Evolutionary conservation across 1,284 basidiomycete genomes (phyloP).

Genomic region (Pseudozyma flocculosa): DNA sequence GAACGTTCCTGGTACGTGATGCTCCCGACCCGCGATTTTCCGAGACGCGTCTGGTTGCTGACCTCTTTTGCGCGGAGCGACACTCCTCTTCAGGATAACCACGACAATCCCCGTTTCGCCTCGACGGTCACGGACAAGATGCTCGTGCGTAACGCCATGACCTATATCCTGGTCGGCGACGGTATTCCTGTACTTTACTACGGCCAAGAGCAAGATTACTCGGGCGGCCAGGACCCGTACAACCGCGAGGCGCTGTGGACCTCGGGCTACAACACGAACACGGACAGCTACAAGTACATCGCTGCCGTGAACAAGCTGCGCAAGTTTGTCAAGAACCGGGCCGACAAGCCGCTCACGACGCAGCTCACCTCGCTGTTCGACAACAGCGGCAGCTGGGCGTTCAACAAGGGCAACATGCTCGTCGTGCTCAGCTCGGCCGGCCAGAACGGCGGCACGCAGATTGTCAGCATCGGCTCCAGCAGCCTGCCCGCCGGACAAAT

Average conservation of each 20-base stretch:
- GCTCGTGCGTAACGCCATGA: conserved; percentile 61
- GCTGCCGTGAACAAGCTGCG: conserved; percentile 67
- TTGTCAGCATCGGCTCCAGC: conserved; percentile 44
- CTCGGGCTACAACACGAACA: conserved; percentile 29
- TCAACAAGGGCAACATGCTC: conserved; percentile 70
- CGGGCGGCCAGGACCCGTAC: conserved; percentile 58
- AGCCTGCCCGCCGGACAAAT: conserved; percentile 62
- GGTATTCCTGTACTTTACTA: conserved; percentile 67
- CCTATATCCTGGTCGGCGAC: conserved; percentile 61
- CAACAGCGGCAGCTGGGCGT: conserved; percentile 61
- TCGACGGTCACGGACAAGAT: conserved; percentile 15
- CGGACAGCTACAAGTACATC: conserved; percentile 63
- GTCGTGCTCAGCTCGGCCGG: conserved; percentile 70
- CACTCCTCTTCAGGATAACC: too few species aligned
- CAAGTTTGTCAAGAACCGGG: conserved; percentile 63
- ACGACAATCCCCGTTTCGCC: conserved; percentile 71
- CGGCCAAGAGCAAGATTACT: conserved; percentile 65
- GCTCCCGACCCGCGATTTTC: too few species aligned
- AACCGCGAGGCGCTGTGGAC: conserved; percentile 13
- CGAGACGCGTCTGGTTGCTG: too few species aligned
- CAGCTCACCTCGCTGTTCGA: conserved; percentile 58
- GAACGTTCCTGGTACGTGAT: conserved; percentile 79
- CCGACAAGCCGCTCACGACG: conserved; percentile 64
- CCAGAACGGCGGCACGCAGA: conserved; percentile 58
- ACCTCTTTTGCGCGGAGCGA: too few species aligned